Evolutionary conservation across 1,284 basidiomycete species (phyloP).

Genomic region (Cutaneotrichosporon cavernicola): DNA sequence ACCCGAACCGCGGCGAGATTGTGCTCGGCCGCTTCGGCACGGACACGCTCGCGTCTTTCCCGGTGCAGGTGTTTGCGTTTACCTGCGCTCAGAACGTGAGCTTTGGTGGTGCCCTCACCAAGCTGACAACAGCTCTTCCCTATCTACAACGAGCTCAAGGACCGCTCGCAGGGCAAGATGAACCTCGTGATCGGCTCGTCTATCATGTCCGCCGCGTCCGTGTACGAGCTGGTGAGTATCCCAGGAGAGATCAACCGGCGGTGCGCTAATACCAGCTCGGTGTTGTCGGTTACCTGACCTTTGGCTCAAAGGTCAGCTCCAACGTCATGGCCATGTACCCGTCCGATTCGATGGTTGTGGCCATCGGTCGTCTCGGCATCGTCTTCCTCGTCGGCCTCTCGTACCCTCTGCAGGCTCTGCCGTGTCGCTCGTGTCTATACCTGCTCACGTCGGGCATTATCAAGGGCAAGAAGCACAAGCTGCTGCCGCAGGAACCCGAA

Average conservation of each 20-base stretch:
- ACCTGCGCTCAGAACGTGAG: conserved; percentile 85
- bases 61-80: conserved; percentile 92
- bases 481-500: conserved; percentile 29
- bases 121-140: conserved; percentile 68
- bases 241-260: not conserved
- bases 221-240: conserved; percentile 63
- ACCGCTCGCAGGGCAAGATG: conserved; percentile 77
- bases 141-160: conserved; percentile 86
- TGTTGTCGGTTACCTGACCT: conserved; percentile 80
- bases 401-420: conserved; percentile 90
- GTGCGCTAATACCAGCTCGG: conserved; percentile 19
- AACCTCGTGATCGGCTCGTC: conserved; percentile 82
- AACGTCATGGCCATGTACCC: conserved; percentile 84
- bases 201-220: conserved; percentile 73
- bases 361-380: conserved; percentile 89
- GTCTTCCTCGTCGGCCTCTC: conserved; percentile 85
- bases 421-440: conserved; percentile 88
- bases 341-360: conserved; percentile 81
- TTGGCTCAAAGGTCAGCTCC: conserved; percentile 82
- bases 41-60: conserved; percentile 66
- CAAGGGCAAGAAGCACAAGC: conserved; percentile 31
- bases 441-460: conserved; percentile 62
- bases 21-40: conserved; percentile 43
- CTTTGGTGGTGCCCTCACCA: conserved; percentile 18
- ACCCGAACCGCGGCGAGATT: conserved; percentile 45